Base-by-base conservation (phyloP, 1,284 basidiomycete species). In the Rhodotorula sp. region DNA sequence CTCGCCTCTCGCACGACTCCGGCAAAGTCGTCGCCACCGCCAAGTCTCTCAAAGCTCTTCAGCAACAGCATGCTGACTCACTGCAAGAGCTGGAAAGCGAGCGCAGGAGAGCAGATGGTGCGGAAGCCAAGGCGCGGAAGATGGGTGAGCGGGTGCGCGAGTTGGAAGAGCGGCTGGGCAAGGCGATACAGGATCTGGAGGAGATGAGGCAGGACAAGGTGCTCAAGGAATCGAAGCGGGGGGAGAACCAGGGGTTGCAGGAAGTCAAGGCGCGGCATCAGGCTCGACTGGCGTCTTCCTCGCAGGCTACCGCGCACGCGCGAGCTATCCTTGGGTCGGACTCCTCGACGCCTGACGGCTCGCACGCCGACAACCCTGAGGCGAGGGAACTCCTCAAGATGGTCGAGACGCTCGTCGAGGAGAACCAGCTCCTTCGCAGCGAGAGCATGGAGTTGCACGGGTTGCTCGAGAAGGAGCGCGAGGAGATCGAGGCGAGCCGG, bases 51-150 rank as follows among this genome's bases (percentile, higher is more conserved):
- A 60, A 59, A 26, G n/a, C 51, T 4, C 68, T 74, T 9, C 50
- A 68, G n/a, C 61, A 64, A n/a, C 34, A 56, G 16, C 86, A 86
- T 74, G 91, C 96, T 59, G 94, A 97, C 77, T 84, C 91, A 76
- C 87, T 87, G 68, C 91, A 95, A 79, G 90, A 94, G 77, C 84
- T 89, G 31, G 88, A 90, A 63, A 85, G 84, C 60, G 91, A 94
- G 75, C 81, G 85, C 10, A 86, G 89, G 64, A 84, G 88, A 47
- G 86, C 88, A 8, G 85, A 86, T 62, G 81, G 87, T 51, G 89
- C 91, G 13, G 91, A 94, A 74, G 82, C 84, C 2, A 85, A 87
- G 53, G 83, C 87, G 63, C 76, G 74, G 30, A 72, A 72, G 60
- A 50, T 68, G n/a, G 57, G 20, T 20, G 66, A 69, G 26, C 62